phyloP scores from a whole-genome alignment of 2,329 filamentous ascomycete genomes.

The Beauveria sp. region DNA sequence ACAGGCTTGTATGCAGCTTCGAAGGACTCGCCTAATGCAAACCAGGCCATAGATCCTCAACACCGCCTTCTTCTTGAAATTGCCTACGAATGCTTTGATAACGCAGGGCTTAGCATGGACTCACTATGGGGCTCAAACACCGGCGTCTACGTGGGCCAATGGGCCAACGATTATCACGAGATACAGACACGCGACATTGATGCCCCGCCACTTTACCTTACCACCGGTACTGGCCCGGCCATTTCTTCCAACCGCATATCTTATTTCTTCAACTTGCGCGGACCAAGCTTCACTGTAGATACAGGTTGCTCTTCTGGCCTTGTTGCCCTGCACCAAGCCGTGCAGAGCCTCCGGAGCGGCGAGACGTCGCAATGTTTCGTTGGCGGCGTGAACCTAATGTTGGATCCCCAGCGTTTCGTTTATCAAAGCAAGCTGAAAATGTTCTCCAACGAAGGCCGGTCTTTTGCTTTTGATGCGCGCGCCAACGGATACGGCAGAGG shows the following conservation, averaged over 20 bases:
- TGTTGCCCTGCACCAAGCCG: constrained; percentile 27
- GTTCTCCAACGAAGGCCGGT: neutral
- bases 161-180: constrained; percentile 20
- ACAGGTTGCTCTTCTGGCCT: constrained; percentile 32
- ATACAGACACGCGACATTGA: constrained; percentile 22
- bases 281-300: constrained; percentile 29
- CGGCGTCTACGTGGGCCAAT: constrained; percentile 25
- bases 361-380: constrained; percentile 21
- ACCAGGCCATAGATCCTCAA: neutral
- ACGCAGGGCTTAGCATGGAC: constrained; percentile 12
- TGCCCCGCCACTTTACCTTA: constrained; percentile 26
- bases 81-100: constrained; percentile 1
- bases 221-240: constrained; percentile 21
- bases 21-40: neutral
- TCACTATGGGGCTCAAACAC: constrained; percentile 16
- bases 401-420: constrained; percentile 16
- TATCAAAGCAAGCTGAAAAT: neutral
- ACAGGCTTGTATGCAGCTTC: neutral
- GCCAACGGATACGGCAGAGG: constrained; percentile 38
- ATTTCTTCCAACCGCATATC: constrained; percentile 28
- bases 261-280: constrained; percentile 28
- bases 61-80: constrained; percentile 3
- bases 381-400: constrained; percentile 16
- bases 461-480: constrained; percentile 25
- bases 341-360: constrained; percentile 22